A percentile compares a stretch with the other conserved stretches of the same genome.
Conservation (phyloP, 2,329 filamentous ascomycete genomes). For the Microdochium nivale region DNA sequence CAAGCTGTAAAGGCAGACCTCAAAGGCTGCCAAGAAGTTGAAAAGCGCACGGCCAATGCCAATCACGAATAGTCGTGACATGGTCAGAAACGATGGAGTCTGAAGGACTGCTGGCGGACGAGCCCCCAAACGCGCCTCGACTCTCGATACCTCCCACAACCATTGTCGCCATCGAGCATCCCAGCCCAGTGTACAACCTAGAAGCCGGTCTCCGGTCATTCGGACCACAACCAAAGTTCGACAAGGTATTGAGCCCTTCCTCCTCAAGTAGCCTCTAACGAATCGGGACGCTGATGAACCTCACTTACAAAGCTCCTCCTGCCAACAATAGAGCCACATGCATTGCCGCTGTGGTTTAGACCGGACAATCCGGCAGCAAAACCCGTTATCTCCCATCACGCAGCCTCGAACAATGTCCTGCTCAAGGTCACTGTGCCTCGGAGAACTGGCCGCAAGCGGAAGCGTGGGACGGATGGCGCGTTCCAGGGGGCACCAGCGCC, state of each 20-base stretch:
- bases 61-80: background rate
- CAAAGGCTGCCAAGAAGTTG: too few species aligned
- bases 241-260: constrained; percentile 18
- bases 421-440: constrained; percentile 82
- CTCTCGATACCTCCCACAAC: constrained; percentile 26
- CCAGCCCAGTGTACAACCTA: constrained; percentile 29
- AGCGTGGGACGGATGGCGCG: constrained; percentile 63
- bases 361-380: constrained; percentile 73
- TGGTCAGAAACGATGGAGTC: constrained; percentile 2
- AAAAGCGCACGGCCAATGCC: too few species aligned
- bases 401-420: constrained; percentile 72
- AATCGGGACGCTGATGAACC: background rate
- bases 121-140: constrained; percentile 20
- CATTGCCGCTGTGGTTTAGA: constrained; percentile 64
- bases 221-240: constrained; percentile 26
- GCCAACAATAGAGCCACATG: background rate
- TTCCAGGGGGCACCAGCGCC: constrained; percentile 34
- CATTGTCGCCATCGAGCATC: constrained; percentile 34
- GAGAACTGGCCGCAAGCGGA: constrained; percentile 77
- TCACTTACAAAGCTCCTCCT: constrained; percentile 9
- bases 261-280: background rate
- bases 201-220: constrained; percentile 32
- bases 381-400: constrained; percentile 68
- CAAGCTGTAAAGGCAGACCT: too few species aligned
- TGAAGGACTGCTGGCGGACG: constrained; percentile 3